Percentiles rank a stretch among this genome's conserved stretches.
phyloP scores from a whole-genome alignment of 2,329 filamentous ascomycete species.

The Scleromitrula shiraiana region DNA sequence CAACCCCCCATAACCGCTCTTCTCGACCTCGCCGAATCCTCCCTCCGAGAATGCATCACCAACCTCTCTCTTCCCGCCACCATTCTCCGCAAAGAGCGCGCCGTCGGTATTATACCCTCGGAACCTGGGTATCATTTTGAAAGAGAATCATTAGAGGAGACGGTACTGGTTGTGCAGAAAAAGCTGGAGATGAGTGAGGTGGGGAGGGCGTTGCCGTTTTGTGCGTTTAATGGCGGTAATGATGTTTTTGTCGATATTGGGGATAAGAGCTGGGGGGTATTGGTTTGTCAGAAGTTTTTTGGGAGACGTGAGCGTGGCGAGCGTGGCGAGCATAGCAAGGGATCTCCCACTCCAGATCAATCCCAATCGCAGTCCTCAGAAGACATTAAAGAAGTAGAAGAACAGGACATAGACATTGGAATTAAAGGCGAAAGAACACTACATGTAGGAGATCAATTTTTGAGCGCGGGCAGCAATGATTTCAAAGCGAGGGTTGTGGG shows the following conservation, averaged over 20 bases:
- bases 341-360: too few species aligned
- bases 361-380: too few species aligned
- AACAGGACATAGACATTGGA: too few species aligned
- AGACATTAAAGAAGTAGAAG: too few species aligned
- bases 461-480: slow-evolving; percentile 92
- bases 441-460: slow-evolving; percentile 94
- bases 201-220: slow-evolving; percentile 70
- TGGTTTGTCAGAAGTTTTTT: slow-evolving; percentile 87
- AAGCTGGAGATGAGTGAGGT: slow-evolving; percentile 75
- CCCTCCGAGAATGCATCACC: slow-evolving; percentile 71
- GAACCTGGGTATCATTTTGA: slow-evolving; percentile 59
- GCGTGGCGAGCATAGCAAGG: slow-evolving; percentile 4
- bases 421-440: slow-evolving; percentile 72
- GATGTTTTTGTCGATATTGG: slow-evolving; percentile 99
- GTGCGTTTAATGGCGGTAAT: slow-evolving; percentile 95
- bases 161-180: slow-evolving; percentile 88
- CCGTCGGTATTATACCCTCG: slow-evolving; percentile 68
- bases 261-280: slow-evolving; percentile 93
- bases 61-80: slow-evolving; percentile 72
- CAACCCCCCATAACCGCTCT: slow-evolving; percentile 69
- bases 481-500: slow-evolving; percentile 90
- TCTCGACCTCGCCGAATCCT: slow-evolving; percentile 82
- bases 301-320: too few species aligned
- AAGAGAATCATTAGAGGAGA: slow-evolving; percentile 89
- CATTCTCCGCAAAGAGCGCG: slow-evolving; percentile 80